A percentile compares a stretch with the other conserved stretches of the same genome.
These are phyloP conservation scores for Pouteria campechiana DNA, from an alignment of 179 eudicot species.

Conservation along the genomic window DNA sequence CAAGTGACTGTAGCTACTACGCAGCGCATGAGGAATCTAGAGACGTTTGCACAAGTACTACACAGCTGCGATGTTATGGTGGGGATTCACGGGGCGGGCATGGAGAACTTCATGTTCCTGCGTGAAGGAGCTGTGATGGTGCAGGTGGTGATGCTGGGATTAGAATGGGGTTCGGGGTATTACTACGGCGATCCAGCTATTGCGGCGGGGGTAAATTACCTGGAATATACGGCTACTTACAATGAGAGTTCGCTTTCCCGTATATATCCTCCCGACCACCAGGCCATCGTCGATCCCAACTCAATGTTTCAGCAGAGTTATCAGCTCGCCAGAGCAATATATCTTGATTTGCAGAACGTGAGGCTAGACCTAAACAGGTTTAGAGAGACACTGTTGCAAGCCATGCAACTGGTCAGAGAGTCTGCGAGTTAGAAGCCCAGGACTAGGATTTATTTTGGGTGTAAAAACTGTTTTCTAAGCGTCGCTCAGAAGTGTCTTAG, in stretches of 20 bases:
- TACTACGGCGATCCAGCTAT: conserved; percentile 24
- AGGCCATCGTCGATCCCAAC: too few species aligned
- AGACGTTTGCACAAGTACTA: conserved; percentile 13
- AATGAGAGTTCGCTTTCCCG: conserved; percentile 30
- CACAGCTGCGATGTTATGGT: conserved; percentile 26
- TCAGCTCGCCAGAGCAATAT: conserved; percentile 10
- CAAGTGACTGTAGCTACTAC: conserved; percentile 7
- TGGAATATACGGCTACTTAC: conserved; percentile 20
- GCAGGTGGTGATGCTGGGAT: conserved; percentile 28
- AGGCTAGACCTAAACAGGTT: conserved; percentile 25
- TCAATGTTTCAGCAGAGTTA: conserved; percentile 10
- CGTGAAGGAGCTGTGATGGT: conserved; percentile 27
- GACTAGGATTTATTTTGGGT: too few species aligned
- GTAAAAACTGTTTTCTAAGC: too few species aligned
- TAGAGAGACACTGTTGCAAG: conserved; percentile 22
- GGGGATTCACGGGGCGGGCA: conserved; percentile 46
- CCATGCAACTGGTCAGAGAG: too few species aligned
- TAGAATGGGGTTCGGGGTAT: conserved; percentile 15
- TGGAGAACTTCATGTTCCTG: conserved; percentile 26
- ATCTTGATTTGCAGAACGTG: conserved; percentile 23
- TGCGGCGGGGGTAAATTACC: conserved; percentile 21
- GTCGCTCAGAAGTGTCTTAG: too few species aligned
- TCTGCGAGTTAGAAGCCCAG: too few species aligned
- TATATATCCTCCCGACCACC: conserved; percentile 11
- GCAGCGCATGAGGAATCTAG: conserved; percentile 11